These are phyloP conservation scores for Drechslerella dactyloides DNA, from an alignment of 2,329 filamentous ascomycete genomes.

Conservation along the genomic window DNA sequence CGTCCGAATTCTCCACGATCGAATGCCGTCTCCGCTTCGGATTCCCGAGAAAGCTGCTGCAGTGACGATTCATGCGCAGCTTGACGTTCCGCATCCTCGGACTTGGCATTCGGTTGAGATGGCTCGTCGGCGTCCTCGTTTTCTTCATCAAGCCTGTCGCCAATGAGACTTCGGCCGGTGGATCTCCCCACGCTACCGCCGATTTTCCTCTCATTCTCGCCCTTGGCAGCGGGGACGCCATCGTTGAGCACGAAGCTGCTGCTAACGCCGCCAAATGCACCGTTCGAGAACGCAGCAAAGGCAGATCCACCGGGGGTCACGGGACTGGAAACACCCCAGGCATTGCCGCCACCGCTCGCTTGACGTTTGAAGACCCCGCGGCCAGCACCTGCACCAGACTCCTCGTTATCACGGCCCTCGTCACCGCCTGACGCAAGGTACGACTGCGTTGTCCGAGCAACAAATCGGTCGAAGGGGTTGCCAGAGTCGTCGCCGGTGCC, in stretches of 20 bases:
- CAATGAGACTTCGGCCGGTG: slow-evolving; percentile 73
- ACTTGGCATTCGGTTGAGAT: slow-evolving; percentile 67
- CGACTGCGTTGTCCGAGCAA: slow-evolving; percentile 16
- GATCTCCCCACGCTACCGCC: slow-evolving; percentile 76
- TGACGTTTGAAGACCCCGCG: slow-evolving; percentile 62
- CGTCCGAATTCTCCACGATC: slow-evolving; percentile 60
- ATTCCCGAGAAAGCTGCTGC: slow-evolving; percentile 55
- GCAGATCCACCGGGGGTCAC: slow-evolving; percentile 67
- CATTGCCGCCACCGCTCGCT: slow-evolving; percentile 65
- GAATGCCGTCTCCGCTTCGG: slow-evolving; percentile 62
- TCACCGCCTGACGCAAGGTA: slow-evolving; percentile 49
- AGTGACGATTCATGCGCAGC: slow-evolving; percentile 52
- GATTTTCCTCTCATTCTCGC: slow-evolving; percentile 76
- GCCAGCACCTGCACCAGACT: slow-evolving; percentile 54
- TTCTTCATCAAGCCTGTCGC: slow-evolving; percentile 46
- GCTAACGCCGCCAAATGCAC: slow-evolving; percentile 54
- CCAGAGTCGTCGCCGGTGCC: slow-evolving; percentile 57
- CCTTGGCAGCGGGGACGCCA: slow-evolving; percentile 64
- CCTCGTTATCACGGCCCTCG: slow-evolving; percentile 42
- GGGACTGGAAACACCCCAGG: slow-evolving; percentile 62
- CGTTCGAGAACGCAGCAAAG: slow-evolving; percentile 84
- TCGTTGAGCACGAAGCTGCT: slow-evolving; percentile 70
- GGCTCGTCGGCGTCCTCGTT: slow-evolving; percentile 72
- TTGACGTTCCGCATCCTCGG: slow-evolving; percentile 20
- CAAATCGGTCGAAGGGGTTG: slow-evolving; percentile 42